Evolutionary conservation across 2,329 filamentous ascomycete species (phyloP), one percentile per base, ranked within the genome.

Genomic region (Hortaea werneckii): DNA sequence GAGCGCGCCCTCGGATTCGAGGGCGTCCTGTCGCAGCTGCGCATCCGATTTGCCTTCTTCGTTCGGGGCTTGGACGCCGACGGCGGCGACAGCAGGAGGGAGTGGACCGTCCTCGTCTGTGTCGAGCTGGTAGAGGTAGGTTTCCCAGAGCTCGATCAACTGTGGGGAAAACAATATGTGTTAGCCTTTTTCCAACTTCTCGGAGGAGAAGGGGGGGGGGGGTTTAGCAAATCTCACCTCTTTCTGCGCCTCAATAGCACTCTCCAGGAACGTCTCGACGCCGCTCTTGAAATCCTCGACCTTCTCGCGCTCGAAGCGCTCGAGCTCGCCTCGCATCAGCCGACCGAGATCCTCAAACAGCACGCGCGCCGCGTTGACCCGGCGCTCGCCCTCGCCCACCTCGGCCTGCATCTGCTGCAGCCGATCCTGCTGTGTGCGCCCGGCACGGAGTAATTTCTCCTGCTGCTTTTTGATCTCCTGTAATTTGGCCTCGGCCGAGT

Each of bases 201-300:
- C n/a, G n/a, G n/a, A n/a, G n/a, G n/a, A n/a, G n/a, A n/a, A n/a
- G n/a, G n/a, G n/a, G n/a, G n/a, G n/a, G n/a, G n/a, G n/a, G n/a
- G n/a, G n/a, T n/a, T n/a, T n/a, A n/a, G n/a, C n/a, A n/a, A n/a
- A n/a, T n/a, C n/a, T 66, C 65, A 92, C 90, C 82, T 98, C 92
- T 69, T 98, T 98, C 71, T 98, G 92, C 45, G 90, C 92, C 68
- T 98, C 92, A 4, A 98, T 88, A 4, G 92, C 87, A 60, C 92
- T 89, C 72, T 98, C 92, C 57, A 98, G 68, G 68, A 95, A 98
- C 1, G 92, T 98, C 71, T 98, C 92, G 1, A 98, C 89, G 0
- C 89, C 90, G 51, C 85, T 92, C 74, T 98, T 98, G 67, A 98
- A 98, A 64, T 98, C 92, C 64, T 98, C 92, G 3, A 98, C 92